Conservation (phyloP, 176 grass and related monocot genomes). For the Pontederia paniculata region DNA sequence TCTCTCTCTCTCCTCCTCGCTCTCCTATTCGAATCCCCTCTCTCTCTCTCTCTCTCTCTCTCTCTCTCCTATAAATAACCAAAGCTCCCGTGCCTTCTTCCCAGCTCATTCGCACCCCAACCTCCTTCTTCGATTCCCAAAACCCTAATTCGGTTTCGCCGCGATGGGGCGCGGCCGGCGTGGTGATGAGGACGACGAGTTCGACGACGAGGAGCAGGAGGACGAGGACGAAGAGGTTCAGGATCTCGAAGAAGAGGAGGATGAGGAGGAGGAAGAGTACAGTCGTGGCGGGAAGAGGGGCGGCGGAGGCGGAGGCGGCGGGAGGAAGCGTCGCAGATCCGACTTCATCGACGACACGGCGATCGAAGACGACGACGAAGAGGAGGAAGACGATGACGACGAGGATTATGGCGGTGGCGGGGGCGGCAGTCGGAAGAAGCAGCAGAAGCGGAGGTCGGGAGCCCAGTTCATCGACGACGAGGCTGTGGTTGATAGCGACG, state of each 20-base stretch:
- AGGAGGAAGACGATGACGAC: constrained; percentile 55
- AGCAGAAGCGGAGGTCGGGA: constrained; percentile 29
- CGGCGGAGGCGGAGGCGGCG: constrained; percentile 13
- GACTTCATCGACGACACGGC: constrained; percentile 89
- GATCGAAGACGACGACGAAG: constrained; percentile 81
- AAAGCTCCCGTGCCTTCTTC: too few relatives aligned
- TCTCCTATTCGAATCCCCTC: neutral
- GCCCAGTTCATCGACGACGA: constrained; percentile 82
- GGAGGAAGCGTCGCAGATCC: constrained; percentile 44
- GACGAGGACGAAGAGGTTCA: constrained; percentile 38
- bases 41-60: constrained; percentile 11
- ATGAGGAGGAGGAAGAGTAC: constrained; percentile 49
- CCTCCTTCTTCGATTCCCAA: constrained; percentile 13
- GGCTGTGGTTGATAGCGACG: constrained; percentile 73
- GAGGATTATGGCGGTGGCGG: constrained; percentile 39
- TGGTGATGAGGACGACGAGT: constrained; percentile 56
- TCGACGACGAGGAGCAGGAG: constrained; percentile 28
- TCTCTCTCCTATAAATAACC: neutral
- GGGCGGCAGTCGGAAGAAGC: constrained; percentile 31
- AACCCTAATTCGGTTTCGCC: neutral
- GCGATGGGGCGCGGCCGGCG: constrained; percentile 58
- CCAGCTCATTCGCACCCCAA: constrained; percentile 32
- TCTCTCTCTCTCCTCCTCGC: neutral
- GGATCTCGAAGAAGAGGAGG: constrained; percentile 37
- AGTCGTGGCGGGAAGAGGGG: constrained; percentile 29